These are phyloP conservation scores for Beauveria scarabaeidicola DNA, from an alignment of 2,329 filamentous ascomycete genomes.

Conservation along the genomic window DNA sequence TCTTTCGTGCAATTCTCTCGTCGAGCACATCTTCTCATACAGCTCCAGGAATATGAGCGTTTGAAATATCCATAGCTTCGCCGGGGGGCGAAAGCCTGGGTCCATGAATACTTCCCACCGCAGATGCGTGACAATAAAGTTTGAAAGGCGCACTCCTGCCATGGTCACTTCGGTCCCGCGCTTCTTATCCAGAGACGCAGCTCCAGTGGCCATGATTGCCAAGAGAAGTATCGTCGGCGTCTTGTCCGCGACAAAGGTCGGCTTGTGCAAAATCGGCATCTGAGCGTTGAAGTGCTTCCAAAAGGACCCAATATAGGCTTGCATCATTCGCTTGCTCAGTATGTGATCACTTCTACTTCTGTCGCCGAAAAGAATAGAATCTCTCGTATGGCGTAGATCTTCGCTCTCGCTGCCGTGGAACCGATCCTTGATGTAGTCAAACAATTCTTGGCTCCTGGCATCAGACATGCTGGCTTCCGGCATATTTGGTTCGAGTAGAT, in stretches of 20 bases:
- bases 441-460: conserved; percentile 74
- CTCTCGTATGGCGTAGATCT: conserved; percentile 65
- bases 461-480: conserved; percentile 78
- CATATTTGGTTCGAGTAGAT: conserved; percentile 69
- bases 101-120: conserved; percentile 95
- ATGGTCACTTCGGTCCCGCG: conserved; percentile 67
- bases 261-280: conserved; percentile 87
- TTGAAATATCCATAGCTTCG: conserved; percentile 95
- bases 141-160: conserved; percentile 73
- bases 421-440: conserved; percentile 69
- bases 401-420: conserved; percentile 76
- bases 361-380: conserved; percentile 70
- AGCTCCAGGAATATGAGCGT: conserved; percentile 79
- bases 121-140: conserved; percentile 88
- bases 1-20: conserved; percentile 80
- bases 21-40: conserved; percentile 98
- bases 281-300: conserved; percentile 95
- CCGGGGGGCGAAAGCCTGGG: conserved; percentile 78
- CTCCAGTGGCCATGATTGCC: conserved; percentile 86
- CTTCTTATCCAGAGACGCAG: conserved; percentile 76
- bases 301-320: conserved; percentile 85
- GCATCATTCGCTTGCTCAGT: conserved; percentile 89
- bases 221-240: conserved; percentile 79
- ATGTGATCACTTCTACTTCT: conserved; percentile 55
- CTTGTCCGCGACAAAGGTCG: conserved; percentile 82